Conservation (phyloP, 805 yeast genomes). For the Metschnikowia proteae region DNA sequence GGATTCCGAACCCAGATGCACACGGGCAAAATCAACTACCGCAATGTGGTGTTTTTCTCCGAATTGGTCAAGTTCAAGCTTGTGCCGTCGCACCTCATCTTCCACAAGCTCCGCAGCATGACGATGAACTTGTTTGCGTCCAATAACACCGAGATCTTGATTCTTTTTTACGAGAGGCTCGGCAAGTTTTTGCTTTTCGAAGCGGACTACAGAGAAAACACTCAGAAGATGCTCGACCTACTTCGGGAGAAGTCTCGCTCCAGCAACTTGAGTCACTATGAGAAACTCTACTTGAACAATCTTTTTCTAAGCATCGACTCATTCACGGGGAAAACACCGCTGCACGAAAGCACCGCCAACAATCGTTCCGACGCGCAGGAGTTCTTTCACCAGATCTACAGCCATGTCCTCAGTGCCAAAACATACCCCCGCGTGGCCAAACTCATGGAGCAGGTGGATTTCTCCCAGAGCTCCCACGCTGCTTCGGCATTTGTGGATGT, state of each 20-base stretch:
- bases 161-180: constrained; percentile 67
- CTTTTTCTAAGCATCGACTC: constrained; percentile 55
- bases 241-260: constrained; percentile 49
- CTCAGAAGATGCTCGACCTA: constrained; percentile 59
- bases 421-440: constrained; percentile 3
- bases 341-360: background rate
- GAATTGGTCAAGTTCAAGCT: constrained; percentile 76
- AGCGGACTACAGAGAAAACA: constrained; percentile 53
- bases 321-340: constrained; percentile 9
- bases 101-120: constrained; percentile 66
- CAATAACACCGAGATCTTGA: constrained; percentile 64
- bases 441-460: constrained; percentile 34
- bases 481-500: constrained; percentile 30
- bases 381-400: constrained; percentile 14
- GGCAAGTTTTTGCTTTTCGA: constrained; percentile 61
- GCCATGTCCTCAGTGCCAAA: constrained; percentile 6
- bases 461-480: constrained; percentile 40
- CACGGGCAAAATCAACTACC: constrained; percentile 51
- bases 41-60: constrained; percentile 57
- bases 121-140: constrained; percentile 49
- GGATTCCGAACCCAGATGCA: constrained; percentile 58
- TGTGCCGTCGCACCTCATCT: constrained; percentile 64
- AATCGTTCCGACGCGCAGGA: constrained; percentile 9
- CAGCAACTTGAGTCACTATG: constrained; percentile 48
- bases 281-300: constrained; percentile 56